Evolutionary conservation across 2,329 filamentous ascomycete genomes (phyloP).

Genomic region (Arthrobotrys sinensis): DNA sequence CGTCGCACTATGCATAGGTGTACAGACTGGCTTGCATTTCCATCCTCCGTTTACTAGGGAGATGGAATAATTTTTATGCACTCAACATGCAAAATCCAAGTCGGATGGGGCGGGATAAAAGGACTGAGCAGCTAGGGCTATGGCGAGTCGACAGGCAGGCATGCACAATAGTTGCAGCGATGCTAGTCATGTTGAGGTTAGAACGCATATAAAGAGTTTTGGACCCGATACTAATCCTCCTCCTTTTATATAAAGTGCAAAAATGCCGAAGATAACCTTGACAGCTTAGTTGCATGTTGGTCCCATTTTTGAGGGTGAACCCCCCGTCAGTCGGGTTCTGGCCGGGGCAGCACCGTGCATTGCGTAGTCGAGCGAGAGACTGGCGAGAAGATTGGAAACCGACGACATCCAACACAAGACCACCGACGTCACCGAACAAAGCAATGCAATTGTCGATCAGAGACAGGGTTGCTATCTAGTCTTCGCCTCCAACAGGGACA

Average conservation of each 20-base stretch:
- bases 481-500: constrained; percentile 19
- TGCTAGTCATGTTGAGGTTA: constrained; percentile 44
- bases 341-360: constrained; percentile 26
- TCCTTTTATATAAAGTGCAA: constrained; percentile 19
- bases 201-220: constrained; percentile 34
- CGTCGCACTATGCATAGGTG: constrained; percentile 23
- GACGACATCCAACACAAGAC: constrained; percentile 39
- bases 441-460: constrained; percentile 25
- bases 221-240: constrained; percentile 36
- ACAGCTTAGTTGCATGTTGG: constrained; percentile 14
- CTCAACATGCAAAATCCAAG: constrained; percentile 60
- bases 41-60: constrained; percentile 40
- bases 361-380: constrained; percentile 9
- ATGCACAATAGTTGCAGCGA: constrained; percentile 24
- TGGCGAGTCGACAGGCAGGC: constrained; percentile 34
- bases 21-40: constrained; percentile 59
- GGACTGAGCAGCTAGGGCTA: constrained; percentile 30
- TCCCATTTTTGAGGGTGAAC: constrained; percentile 11
- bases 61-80: constrained; percentile 53
- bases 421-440: constrained; percentile 26
- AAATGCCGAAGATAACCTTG: constrained; percentile 59
- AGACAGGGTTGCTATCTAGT: constrained; percentile 7
- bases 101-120: constrained; percentile 39
- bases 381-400: constrained; percentile 2
- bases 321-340: constrained; percentile 32